These are phyloP conservation scores for Marsdenia floribunda DNA, from an alignment of 257 asterid species.

Conservation along the genomic window DNA sequence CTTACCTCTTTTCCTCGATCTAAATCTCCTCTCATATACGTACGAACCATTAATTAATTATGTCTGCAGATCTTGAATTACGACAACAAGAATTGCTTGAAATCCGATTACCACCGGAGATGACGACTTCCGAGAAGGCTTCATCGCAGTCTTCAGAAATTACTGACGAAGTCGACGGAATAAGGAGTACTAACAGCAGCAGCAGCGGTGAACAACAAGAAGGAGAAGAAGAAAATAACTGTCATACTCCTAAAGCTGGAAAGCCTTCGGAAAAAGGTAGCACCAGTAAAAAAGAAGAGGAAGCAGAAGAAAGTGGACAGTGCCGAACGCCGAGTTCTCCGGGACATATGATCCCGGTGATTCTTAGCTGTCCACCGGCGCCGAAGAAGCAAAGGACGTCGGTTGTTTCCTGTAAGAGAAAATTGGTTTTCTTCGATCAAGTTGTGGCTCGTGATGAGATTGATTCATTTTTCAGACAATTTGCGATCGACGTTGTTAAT, in stretches of 20 bases:
- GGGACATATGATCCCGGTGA: constrained; percentile 36
- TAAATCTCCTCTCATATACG: neutral
- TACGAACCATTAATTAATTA: neutral
- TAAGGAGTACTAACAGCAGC: no score
- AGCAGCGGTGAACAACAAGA: no score
- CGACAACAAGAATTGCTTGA: constrained; percentile 23
- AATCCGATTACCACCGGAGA: constrained; percentile 14
- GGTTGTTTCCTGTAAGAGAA: constrained; percentile 42
- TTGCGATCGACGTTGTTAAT: constrained; percentile 14
- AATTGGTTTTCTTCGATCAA: constrained; percentile 35
- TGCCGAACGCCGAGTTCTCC: constrained; percentile 53
- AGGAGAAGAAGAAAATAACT: neutral
- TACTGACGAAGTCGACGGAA: neutral
- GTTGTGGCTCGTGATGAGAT: constrained; percentile 30
- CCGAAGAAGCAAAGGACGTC: constrained; percentile 43
- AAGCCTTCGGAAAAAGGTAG: neutral
- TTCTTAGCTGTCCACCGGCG: constrained; percentile 52
- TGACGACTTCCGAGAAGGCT: neutral
- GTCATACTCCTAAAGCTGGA: neutral
- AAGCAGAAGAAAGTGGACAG: constrained; percentile 8
- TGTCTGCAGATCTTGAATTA: constrained; percentile 51
- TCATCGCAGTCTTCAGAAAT: neutral
- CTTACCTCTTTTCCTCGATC: constrained; percentile 1
- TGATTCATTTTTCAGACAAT: constrained; percentile 39
- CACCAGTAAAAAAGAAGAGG: neutral